Evolutionary conservation across 805 yeast genomes (phyloP).

Genomic region (Schwanniomyces vanrijiae): DNA sequence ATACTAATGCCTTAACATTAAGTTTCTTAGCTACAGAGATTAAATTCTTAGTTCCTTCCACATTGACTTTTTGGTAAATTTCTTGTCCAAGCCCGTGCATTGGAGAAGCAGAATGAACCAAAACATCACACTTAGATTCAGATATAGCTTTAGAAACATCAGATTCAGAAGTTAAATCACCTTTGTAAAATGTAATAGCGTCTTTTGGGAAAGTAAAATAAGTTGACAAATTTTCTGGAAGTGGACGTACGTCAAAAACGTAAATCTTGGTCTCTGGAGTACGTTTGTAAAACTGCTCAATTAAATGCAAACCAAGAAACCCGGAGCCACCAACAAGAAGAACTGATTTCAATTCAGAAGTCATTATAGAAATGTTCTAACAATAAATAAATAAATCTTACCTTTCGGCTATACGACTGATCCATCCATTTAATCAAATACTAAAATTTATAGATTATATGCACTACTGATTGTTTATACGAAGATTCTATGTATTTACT

Average conservation of each 20-base stretch:
- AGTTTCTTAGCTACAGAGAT: slow-evolving; percentile 58
- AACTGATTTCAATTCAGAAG: slow-evolving; percentile 47
- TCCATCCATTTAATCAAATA: background rate
- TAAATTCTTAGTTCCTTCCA: slow-evolving; percentile 80
- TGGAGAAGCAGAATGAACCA: slow-evolving; percentile 97
- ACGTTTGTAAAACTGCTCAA: slow-evolving; percentile 74
- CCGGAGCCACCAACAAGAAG: slow-evolving; percentile 95
- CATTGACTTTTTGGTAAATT: slow-evolving; percentile 86
- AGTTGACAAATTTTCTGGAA: slow-evolving; percentile 69
- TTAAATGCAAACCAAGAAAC: slow-evolving; percentile 86
- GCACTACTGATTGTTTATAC: background rate
- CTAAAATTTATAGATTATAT: background rate
- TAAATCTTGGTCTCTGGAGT: slow-evolving; percentile 70
- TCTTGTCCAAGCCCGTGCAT: slow-evolving; percentile 84
- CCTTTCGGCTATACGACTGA: background rate
- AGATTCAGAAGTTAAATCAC: slow-evolving; percentile 76
- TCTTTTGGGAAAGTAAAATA: slow-evolving; percentile 72
- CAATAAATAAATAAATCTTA: background rate
- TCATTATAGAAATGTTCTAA: slow-evolving; percentile 2
- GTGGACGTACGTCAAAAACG: slow-evolving; percentile 88
- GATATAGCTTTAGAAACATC: slow-evolving; percentile 68
- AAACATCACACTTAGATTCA: slow-evolving; percentile 61
- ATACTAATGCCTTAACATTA: slow-evolving; percentile 68
- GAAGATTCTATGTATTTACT: background rate
- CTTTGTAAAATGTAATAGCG: slow-evolving; percentile 63